Percentiles rank a stretch among this genome's conserved stretches.
These are phyloP conservation scores for Penicillium chermesinum DNA, from an alignment of 495 filamentous ascomycete species.

Conservation along the genomic window DNA sequence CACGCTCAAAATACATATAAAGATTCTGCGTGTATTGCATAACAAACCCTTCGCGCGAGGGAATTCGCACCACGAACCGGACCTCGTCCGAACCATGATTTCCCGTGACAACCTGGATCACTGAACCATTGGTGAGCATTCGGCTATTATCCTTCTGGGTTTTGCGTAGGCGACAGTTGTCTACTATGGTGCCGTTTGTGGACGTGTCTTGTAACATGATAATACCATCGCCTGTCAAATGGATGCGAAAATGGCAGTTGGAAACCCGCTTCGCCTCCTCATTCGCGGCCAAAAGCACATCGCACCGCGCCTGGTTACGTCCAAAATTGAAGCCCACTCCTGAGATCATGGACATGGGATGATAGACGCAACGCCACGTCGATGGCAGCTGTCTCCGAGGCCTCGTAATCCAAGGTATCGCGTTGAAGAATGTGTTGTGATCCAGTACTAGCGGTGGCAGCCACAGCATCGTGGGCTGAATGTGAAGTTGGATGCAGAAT, in stretches of 20 bases:
- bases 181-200: constrained; percentile 88
- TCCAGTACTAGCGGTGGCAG: constrained; percentile 30
- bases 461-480: constrained; percentile 63
- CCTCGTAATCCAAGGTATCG: constrained; percentile 32
- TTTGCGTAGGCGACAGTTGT: constrained; percentile 56
- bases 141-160: constrained; percentile 44
- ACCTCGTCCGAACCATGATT: constrained; percentile 46
- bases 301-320: constrained; percentile 63
- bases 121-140: constrained; percentile 66
- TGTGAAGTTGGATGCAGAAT: constrained; percentile 76
- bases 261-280: constrained; percentile 62
- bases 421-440: constrained; percentile 58
- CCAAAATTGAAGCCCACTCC: constrained; percentile 79
- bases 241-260: constrained; percentile 90
- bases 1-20: constrained; percentile 45
- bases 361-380: constrained; percentile 81
- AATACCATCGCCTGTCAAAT: constrained; percentile 67
- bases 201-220: constrained; percentile 91
- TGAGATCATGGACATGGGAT: constrained; percentile 57
- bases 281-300: constrained; percentile 58
- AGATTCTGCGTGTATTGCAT: constrained; percentile 58
- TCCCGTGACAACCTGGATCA: constrained; percentile 63
- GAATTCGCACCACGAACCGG: constrained; percentile 81
- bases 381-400: constrained; percentile 39
- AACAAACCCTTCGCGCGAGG: constrained; percentile 56